Base-by-base conservation (phyloP, 257 asterid genomes). In the Haberlea rhodopensis region DNA sequence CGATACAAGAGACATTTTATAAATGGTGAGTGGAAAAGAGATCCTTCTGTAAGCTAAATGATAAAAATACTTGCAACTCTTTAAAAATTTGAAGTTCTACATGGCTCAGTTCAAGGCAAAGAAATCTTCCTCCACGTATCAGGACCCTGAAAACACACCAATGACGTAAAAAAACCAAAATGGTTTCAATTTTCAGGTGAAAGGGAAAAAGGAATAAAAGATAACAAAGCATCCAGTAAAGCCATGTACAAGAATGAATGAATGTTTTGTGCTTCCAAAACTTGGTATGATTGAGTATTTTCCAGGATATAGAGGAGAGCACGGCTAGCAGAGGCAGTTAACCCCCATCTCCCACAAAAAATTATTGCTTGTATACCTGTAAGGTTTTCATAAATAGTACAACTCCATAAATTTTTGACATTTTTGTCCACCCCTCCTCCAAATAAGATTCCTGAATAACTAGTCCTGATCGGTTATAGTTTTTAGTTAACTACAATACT, bases 41-140 rank as follows among this genome's bases (percentile, higher is more conserved):
- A n/a, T n/a, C n/a, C n/a, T n/a, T n/a, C n/a, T n/a, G n/a, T n/a
- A n/a, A n/a, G n/a, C n/a, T n/a, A n/a, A n/a, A n/a, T n/a, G n/a
- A n/a, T 66, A 34, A 28, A 64, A 69, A 67, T 32, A 76, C 99
- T 87, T 75, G 85, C 98, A 92, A 62, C 43, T 92, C 80, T 74
- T 87, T 92, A 27, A 87, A 77, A 53, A 92, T 27, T 13, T 96
- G 97, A 70, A 71, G 31, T 31, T 92, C 95, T 59, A 89, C 96
- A 63, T 87, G 98, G 82, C 96, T 87, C 74, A 89, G 78, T 66
- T 92, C 98, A 67, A 92, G 98, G 83, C 97, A 92, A 66, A 92
- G 95, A 80, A 92, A 92, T 76, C 95, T 84, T 76, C 98, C 98
- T 67, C 98, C 98, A 26, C 75, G 82, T 80, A 78, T 92, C 72